Conservation (phyloP, 2,329 filamentous ascomycete genomes). For the Capronia coronata region DNA sequence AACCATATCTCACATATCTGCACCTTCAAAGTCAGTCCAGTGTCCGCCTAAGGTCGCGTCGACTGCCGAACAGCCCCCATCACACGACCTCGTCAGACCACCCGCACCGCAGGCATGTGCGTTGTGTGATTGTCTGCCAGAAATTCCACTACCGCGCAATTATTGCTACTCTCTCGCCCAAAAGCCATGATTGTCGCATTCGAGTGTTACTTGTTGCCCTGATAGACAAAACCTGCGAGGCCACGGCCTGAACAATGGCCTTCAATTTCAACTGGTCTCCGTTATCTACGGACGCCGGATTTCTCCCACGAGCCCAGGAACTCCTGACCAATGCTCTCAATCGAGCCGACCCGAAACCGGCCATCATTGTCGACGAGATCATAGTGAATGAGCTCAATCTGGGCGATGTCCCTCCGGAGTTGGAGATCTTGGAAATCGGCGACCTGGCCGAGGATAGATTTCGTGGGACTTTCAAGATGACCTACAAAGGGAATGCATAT, state of each 20-base stretch:
- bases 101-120: slow-evolving; percentile 15
- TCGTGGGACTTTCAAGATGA: slow-evolving; percentile 98
- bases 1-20: background rate
- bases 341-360: slow-evolving; percentile 95
- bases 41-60: background rate
- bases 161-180: background rate
- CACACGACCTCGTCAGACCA: slow-evolving; percentile 16
- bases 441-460: slow-evolving; percentile 96
- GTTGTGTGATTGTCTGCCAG: slow-evolving; percentile 2
- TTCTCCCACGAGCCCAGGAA: slow-evolving; percentile 84
- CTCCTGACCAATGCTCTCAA: slow-evolving; percentile 92
- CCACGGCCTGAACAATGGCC: slow-evolving; percentile 58
- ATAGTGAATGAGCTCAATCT: slow-evolving; percentile 90
- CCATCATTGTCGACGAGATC: slow-evolving; percentile 98
- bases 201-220: background rate
- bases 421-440: slow-evolving; percentile 96
- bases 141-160: background rate
- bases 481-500: slow-evolving; percentile 90
- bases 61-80: slow-evolving; percentile 2
- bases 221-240: background rate
- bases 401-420: slow-evolving; percentile 83
- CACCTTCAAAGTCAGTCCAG: background rate
- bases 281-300: slow-evolving; percentile 86
- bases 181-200: slow-evolving; percentile 4
- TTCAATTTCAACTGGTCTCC: slow-evolving; percentile 99